Evolutionary conservation across 331 rosid genomes (phyloP).

Genomic region (Quercus lobata): DNA sequence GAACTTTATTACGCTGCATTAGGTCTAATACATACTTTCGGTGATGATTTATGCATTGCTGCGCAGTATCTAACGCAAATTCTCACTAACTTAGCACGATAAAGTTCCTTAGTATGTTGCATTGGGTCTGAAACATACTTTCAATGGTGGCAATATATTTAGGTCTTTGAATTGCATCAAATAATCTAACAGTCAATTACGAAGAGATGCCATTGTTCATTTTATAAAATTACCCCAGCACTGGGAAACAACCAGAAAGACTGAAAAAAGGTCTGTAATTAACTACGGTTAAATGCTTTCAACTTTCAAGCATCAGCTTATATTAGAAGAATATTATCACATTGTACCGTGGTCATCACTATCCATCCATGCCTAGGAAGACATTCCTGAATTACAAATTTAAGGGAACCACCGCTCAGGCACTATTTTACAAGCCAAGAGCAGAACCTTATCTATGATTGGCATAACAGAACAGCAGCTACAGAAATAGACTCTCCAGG

Average conservation of each 20-base stretch:
- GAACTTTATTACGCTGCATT: too few species aligned
- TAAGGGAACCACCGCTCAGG: not conserved
- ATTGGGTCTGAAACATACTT: too few species aligned
- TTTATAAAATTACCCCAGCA: not conserved
- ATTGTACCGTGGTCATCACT: not conserved
- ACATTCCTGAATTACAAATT: not conserved
- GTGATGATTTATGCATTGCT: too few species aligned
- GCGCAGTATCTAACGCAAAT: too few species aligned
- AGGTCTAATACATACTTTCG: too few species aligned
- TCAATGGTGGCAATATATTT: too few species aligned
- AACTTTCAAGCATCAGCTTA: not conserved
- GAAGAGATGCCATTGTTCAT: not conserved
- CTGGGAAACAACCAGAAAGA: not conserved
- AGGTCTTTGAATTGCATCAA: too few species aligned
- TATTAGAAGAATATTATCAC: not conserved
- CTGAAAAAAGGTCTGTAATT: not conserved
- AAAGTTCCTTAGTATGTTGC: too few species aligned
- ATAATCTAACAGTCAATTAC: not conserved
- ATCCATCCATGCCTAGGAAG: not conserved
- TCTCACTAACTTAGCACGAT: too few species aligned
- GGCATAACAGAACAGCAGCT: not conserved
- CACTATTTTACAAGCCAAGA: not conserved
- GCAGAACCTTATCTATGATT: not conserved
- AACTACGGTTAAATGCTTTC: not conserved
- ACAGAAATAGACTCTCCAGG: constrained; percentile 1